Evolutionary conservation across 768 basidiomycete genomes (phyloP).

Genomic region (Mycena polygramma): DNA sequence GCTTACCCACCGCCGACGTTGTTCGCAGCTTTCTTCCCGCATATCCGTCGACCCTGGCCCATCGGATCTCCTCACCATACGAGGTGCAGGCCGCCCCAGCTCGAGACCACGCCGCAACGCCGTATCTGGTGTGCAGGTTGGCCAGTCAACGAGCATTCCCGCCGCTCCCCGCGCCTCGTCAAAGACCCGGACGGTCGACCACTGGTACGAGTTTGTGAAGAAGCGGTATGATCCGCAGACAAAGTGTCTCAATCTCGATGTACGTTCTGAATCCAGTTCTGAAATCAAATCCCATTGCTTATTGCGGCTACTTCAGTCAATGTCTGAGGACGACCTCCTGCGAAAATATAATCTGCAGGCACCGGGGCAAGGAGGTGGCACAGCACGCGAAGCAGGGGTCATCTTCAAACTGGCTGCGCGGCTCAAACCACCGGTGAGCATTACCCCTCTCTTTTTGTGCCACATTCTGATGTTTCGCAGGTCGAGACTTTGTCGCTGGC

Average conservation of each 20-base stretch:
- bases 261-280: constrained; percentile 51
- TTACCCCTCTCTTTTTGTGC: constrained; percentile 21
- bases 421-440: constrained; percentile 77
- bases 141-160: constrained; percentile 19
- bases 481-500: constrained; percentile 89
- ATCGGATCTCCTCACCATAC: constrained; percentile 72
- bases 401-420: constrained; percentile 90
- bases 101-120: constrained; percentile 72
- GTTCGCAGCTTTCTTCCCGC: constrained; percentile 57
- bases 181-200: constrained; percentile 60
- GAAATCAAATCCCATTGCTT: too few species aligned
- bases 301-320: constrained; percentile 70
- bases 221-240: constrained; percentile 78
- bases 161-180: constrained; percentile 40
- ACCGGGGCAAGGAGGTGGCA: constrained; percentile 77
- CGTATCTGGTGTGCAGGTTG: constrained; percentile 48
- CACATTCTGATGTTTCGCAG: constrained; percentile 46
- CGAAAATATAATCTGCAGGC: constrained; percentile 77
- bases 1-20: constrained; percentile 54
- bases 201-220: constrained; percentile 83
- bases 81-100: constrained; percentile 70
- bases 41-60: constrained; percentile 53
- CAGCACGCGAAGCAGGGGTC: constrained; percentile 78
- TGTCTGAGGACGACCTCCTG: constrained; percentile 83
- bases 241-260: constrained; percentile 86